phyloP scores from a whole-genome alignment of 2,329 filamentous ascomycete species.

The Fusarium nurragi region DNA sequence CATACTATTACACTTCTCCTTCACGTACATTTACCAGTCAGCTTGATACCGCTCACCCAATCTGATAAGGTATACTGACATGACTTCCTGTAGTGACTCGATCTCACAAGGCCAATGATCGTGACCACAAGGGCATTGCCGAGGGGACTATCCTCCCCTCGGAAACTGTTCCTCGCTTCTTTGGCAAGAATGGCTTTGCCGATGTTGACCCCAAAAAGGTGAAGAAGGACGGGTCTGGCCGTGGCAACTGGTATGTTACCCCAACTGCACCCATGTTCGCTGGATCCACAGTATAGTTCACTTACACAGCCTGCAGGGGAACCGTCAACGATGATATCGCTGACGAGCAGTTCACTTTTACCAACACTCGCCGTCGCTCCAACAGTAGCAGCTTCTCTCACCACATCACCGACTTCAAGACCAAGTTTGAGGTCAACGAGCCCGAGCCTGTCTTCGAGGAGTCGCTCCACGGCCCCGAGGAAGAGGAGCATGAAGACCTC shows the following conservation, averaged over 20 bases:
- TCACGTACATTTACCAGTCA: conserved; percentile 33
- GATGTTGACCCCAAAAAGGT: conserved; percentile 89
- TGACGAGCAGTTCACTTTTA: conserved; percentile 84
- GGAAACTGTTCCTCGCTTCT: conserved; percentile 88
- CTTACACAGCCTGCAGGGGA: conserved; percentile 69
- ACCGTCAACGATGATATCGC: conserved; percentile 82
- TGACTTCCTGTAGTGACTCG: conserved; percentile 79
- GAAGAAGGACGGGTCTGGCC: conserved; percentile 95
- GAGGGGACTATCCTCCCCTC: conserved; percentile 75
- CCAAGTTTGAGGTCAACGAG: conserved; percentile 94
- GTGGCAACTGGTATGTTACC: conserved; percentile 85
- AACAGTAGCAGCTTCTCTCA: conserved; percentile 83
- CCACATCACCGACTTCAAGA: conserved; percentile 83
- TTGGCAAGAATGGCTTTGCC: conserved; percentile 84
- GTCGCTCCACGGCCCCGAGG: conserved; percentile 75
- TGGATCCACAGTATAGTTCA: not conserved
- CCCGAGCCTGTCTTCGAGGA: conserved; percentile 93
- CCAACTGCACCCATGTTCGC: not conserved
- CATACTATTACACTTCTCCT: not conserved
- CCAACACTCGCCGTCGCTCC: conserved; percentile 88
- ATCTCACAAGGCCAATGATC: conserved; percentile 94
- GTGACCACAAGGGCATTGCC: conserved; percentile 83
- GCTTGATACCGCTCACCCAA: conserved; percentile 4
- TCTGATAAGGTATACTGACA: conserved; percentile 15
- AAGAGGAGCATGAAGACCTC: conserved; percentile 64